Percentiles rank a stretch among this genome's conserved stretches.
Evolutionary conservation across 805 yeast species (phyloP).

Genomic region (Sugiyamaella qingdaonensis): DNA sequence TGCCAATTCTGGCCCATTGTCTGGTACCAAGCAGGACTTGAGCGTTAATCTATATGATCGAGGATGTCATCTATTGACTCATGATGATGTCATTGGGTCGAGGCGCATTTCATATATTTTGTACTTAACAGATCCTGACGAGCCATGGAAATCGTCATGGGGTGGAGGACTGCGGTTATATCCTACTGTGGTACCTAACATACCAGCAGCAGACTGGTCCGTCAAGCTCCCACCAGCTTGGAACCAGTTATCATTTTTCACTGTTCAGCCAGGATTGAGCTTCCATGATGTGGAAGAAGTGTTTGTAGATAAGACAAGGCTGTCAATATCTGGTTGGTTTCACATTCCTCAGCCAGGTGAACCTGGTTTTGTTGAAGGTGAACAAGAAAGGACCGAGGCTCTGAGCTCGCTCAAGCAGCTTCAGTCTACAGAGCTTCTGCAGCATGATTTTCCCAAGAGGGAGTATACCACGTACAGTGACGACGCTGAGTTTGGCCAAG

Average conservation of each 20-base stretch:
- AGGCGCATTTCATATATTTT: slow-evolving; percentile 89
- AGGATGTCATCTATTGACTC: slow-evolving; percentile 91
- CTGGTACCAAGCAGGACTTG: slow-evolving; percentile 90
- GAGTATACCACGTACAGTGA: slow-evolving; percentile 6
- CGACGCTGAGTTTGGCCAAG: slow-evolving; percentile 28
- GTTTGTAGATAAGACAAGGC: slow-evolving; percentile 79
- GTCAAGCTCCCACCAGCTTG: slow-evolving; percentile 81
- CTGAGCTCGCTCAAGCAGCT: slow-evolving; percentile 73
- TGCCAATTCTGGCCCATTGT: slow-evolving; percentile 82
- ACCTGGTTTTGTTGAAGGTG: slow-evolving; percentile 76
- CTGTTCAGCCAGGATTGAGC: slow-evolving; percentile 92
- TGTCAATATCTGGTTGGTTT: slow-evolving; percentile 98
- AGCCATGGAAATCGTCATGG: slow-evolving; percentile 81
- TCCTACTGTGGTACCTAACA: slow-evolving; percentile 83
- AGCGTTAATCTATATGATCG: slow-evolving; percentile 85
- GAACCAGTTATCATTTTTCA: slow-evolving; percentile 93
- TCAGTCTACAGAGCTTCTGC: slow-evolving; percentile 70
- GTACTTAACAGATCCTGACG: slow-evolving; percentile 89
- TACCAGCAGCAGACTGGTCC: slow-evolving; percentile 74
- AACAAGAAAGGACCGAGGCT: slow-evolving; percentile 72
- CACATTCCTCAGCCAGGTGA: slow-evolving; percentile 96
- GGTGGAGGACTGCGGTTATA: slow-evolving; percentile 91
- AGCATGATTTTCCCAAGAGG: slow-evolving; percentile 72
- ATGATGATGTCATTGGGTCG: slow-evolving; percentile 96
- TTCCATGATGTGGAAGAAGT: slow-evolving; percentile 99